Evolutionary conservation across 2,329 filamentous ascomycete species (phyloP).

Genomic region (Xylariomycetidae sp.): DNA sequence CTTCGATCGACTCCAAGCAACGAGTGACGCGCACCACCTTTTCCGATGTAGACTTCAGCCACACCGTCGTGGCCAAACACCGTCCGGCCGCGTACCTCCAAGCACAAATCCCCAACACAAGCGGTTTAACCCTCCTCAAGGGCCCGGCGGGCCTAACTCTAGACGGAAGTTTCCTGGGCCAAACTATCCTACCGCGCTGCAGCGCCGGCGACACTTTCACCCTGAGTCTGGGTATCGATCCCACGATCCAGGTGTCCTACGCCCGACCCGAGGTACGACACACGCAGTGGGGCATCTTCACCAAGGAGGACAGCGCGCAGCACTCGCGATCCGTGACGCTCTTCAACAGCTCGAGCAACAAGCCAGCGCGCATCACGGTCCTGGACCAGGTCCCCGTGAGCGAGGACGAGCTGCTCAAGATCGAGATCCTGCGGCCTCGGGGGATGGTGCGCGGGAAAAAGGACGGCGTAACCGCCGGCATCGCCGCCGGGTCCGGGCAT

Average conservation of each 20-base stretch:
- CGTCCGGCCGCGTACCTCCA: conserved; percentile 56
- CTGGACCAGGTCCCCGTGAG: conserved; percentile 59
- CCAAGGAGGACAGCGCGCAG: conserved; percentile 46
- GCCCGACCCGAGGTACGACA: conserved; percentile 50
- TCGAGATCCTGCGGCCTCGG: conserved; percentile 45
- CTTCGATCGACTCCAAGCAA: conserved; percentile 49
- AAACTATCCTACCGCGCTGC: conserved; percentile 50
- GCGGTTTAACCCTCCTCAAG: conserved; percentile 50
- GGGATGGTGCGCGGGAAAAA: conserved; percentile 40
- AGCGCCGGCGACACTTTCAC: conserved; percentile 49
- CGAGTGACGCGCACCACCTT: conserved; percentile 54
- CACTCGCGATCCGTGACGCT: conserved; percentile 47
- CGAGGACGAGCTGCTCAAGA: conserved; percentile 52
- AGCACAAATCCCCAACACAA: conserved; percentile 51
- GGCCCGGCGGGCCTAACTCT: conserved; percentile 55
- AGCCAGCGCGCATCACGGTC: conserved; percentile 43
- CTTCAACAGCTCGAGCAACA: conserved; percentile 40
- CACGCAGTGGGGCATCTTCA: conserved; percentile 47
- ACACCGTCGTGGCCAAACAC: conserved; percentile 58
- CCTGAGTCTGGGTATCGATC: conserved; percentile 56
- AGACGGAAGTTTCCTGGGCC: conserved; percentile 60
- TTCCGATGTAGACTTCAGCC: conserved; percentile 46
- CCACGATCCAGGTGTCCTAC: conserved; percentile 50
- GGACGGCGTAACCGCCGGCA: conserved; percentile 33
- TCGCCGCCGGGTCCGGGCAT: conserved; percentile 29